Conservation (phyloP, 306 rosid species). For the Corylus avellana region DNA sequence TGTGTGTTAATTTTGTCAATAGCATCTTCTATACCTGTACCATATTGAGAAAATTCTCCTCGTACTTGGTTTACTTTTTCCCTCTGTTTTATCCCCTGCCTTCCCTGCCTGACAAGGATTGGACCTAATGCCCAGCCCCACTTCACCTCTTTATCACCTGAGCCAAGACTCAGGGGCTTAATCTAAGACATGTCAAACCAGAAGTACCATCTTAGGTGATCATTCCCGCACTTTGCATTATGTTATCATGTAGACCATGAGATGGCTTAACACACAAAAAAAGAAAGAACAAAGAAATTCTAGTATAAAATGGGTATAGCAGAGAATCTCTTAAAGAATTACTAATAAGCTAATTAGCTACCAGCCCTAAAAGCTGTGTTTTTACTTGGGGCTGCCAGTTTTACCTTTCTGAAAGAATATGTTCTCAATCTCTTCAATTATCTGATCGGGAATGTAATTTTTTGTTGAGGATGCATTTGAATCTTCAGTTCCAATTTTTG, state of each 20-base stretch:
- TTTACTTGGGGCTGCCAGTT: not conserved
- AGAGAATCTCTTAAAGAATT: not conserved
- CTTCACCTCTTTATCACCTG: not conserved
- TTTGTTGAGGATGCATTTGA: constrained; percentile 30
- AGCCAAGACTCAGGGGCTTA: not conserved
- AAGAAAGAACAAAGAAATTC: not conserved
- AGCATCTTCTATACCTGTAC: not conserved
- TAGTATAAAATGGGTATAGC: not conserved
- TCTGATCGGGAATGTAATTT: constrained; percentile 9
- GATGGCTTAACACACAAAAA: not conserved
- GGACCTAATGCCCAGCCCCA: not conserved
- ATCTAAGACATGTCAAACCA: too few species aligned
- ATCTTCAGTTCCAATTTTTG: constrained; percentile 27
- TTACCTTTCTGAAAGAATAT: not conserved
- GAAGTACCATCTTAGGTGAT: not conserved
- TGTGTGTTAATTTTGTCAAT: not conserved
- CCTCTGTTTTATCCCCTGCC: not conserved
- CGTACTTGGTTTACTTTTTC: not conserved
- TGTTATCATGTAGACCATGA: not conserved
- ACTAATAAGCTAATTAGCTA: not conserved
- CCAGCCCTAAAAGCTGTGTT: not conserved
- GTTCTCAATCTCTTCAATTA: not conserved
- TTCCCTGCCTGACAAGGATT: not conserved
- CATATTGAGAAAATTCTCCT: not conserved
- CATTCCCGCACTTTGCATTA: not conserved